Evolutionary conservation across 2,329 filamentous ascomycete genomes (phyloP).

Genomic region (Fusarium palustre): DNA sequence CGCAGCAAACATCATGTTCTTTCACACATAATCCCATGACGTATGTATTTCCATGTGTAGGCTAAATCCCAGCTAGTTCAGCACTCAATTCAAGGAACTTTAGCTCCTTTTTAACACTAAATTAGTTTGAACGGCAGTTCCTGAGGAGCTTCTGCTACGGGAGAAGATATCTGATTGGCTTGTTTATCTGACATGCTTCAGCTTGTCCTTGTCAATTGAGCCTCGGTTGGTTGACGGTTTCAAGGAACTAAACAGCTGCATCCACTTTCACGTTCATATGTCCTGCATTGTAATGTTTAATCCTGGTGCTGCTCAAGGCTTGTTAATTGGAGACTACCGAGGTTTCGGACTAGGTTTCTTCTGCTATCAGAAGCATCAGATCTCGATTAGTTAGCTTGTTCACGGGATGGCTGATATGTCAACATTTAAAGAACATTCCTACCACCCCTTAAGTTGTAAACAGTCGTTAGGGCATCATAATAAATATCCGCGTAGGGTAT

Average conservation of each 20-base stretch:
- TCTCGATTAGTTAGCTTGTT: neutral
- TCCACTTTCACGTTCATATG: constrained; percentile 13
- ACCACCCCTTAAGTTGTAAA: too few relatives aligned
- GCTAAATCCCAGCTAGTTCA: constrained; percentile 6
- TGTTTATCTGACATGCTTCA: neutral
- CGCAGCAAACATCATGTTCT: neutral
- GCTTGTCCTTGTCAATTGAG: neutral
- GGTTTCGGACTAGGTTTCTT: neutral
- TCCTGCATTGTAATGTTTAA: neutral
- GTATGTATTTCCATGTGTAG: neutral
- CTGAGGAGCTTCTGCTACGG: constrained; percentile 27
- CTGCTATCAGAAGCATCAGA: neutral
- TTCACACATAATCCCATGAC: neutral
- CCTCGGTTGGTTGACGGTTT: constrained; percentile 10
- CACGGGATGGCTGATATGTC: neutral
- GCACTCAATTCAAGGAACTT: constrained; percentile 29
- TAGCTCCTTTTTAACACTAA: constrained; percentile 2
- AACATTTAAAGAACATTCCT: too few relatives aligned
- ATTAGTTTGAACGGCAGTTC: constrained; percentile 25
- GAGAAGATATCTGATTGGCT: neutral
- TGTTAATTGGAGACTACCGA: constrained; percentile 14
- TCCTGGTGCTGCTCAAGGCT: constrained; percentile 9
- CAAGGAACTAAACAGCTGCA: constrained; percentile 5
- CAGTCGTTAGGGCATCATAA: too few relatives aligned
- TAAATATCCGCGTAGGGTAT: too few relatives aligned